phyloP scores from a whole-genome alignment of 2,329 filamentous ascomycete species.

The Phoma sp. region DNA sequence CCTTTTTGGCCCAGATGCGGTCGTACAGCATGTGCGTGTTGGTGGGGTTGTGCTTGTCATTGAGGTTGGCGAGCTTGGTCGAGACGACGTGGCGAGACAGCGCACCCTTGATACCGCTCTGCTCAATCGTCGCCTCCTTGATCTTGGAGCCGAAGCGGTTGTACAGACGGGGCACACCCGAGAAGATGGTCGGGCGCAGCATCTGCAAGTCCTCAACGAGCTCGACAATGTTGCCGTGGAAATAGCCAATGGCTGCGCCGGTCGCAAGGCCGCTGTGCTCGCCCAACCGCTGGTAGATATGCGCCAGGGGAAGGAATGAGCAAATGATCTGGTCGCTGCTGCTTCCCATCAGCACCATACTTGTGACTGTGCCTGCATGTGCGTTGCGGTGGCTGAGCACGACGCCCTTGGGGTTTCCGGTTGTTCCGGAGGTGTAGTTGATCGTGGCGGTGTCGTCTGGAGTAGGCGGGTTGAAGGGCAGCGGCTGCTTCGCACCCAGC shows the following conservation, averaged over 20 bases:
- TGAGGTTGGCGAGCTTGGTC: slow-evolving; percentile 80
- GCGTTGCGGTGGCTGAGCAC: slow-evolving; percentile 82
- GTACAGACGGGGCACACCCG: slow-evolving; percentile 88
- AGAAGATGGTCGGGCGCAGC: slow-evolving; percentile 80
- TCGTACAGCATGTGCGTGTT: slow-evolving; percentile 81
- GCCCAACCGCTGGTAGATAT: slow-evolving; percentile 87
- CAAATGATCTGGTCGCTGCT: slow-evolving; percentile 69
- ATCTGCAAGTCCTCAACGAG: slow-evolving; percentile 91
- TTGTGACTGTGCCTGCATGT: slow-evolving; percentile 71
- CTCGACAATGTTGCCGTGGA: slow-evolving; percentile 86
- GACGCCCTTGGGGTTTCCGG: slow-evolving; percentile 82
- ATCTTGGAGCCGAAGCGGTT: slow-evolving; percentile 89
- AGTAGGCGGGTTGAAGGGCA: slow-evolving; percentile 72
- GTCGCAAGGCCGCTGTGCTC: slow-evolving; percentile 77
- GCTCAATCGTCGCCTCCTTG: slow-evolving; percentile 77
- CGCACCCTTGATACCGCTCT: slow-evolving; percentile 78
- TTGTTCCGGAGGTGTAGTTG: slow-evolving; percentile 89
- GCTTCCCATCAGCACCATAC: slow-evolving; percentile 61
- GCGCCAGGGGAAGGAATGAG: slow-evolving; percentile 91
- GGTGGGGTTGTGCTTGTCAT: slow-evolving; percentile 73
- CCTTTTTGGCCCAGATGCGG: slow-evolving; percentile 89
- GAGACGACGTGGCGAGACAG: slow-evolving; percentile 80
- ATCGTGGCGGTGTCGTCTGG: slow-evolving; percentile 84
- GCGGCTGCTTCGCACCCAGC: slow-evolving; percentile 73
- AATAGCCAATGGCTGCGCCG: slow-evolving; percentile 83